Conservation (phyloP, 768 basidiomycete species). For the Rhizopogon vesiculosus region DNA sequence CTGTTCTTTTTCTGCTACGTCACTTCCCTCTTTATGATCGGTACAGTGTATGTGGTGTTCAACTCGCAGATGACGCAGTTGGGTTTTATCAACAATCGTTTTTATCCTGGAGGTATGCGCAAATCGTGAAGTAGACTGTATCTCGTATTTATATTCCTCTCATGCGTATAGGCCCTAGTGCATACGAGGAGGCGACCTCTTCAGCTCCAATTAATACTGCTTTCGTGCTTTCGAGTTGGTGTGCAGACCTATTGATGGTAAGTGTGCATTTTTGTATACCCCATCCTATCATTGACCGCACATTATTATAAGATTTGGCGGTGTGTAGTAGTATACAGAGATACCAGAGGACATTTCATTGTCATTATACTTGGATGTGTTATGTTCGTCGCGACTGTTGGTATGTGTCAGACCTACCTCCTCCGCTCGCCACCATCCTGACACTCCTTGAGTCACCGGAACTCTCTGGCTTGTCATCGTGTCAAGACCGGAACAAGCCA, state of each 20-base stretch:
- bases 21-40: slow-evolving; percentile 21
- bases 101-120: slow-evolving; percentile 27
- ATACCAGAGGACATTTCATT: slow-evolving; percentile 15
- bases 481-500: slow-evolving; percentile 17
- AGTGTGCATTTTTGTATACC: background rate
- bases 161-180: slow-evolving; percentile 16
- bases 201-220: slow-evolving; percentile 24
- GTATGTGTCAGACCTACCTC: slow-evolving; percentile 8
- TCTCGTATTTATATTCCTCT: background rate
- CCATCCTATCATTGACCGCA: background rate
- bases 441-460: slow-evolving; percentile 20
- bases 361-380: slow-evolving; percentile 13
- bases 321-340: slow-evolving; percentile 26
- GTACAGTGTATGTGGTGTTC: slow-evolving; percentile 20
- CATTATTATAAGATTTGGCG: slow-evolving; percentile 22
- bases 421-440: background rate
- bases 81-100: slow-evolving; percentile 27
- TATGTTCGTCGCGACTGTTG: slow-evolving; percentile 21
- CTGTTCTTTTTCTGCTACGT: slow-evolving; percentile 26
- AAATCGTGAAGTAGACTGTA: background rate
- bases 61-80: slow-evolving; percentile 9
- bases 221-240: slow-evolving; percentile 27
- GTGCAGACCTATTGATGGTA: slow-evolving; percentile 27
- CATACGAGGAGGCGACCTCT: slow-evolving; percentile 17
- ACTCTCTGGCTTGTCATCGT: slow-evolving; percentile 24